Base-by-base conservation (phyloP, 1,284 basidiomycete genomes). In the Puccinia coronata region DNA sequence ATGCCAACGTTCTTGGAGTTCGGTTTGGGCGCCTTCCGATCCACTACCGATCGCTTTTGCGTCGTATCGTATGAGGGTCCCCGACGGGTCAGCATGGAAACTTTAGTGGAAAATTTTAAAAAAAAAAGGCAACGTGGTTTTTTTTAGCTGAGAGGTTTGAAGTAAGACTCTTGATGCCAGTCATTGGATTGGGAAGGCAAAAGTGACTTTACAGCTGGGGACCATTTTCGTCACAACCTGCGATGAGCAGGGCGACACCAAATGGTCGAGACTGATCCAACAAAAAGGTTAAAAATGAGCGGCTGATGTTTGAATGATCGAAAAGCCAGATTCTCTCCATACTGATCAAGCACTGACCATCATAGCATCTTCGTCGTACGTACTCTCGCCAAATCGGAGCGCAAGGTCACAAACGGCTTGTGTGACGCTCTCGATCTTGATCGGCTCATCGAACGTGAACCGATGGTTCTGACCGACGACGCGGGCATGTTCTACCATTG, bases 401-500 rank as follows among this genome's bases (percentile, higher is more conserved):
- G 97, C 97, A 80, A 99, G 89, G 89, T 99, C 97, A 87, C 96
- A 98, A 57, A 99, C 95, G 0, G 96, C 95, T 88, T 99, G 97
- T 2, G 97, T 98, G 80, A 92, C 94, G 86, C 93, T 95, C 89
- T 98, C 96, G 80, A 99, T 95, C 86, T 94, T 95, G 88, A 99
- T 99, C 84, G 88, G 89, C 88, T 99, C 97, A 88, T 99, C 94
- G 86, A 97, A 99, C 8, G 94, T 97, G 88, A 99, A 99, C 0
- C 91, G 88, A 87, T 99, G 97, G 88, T 96, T 98, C 88, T 98
- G 94, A 34, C 87, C 92, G 87, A 96, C 98, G 80, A 98, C 95
- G 82, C 96, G 91, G n/a, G 96, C 97, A 87, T 99, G 97, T 89
- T 99, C 97, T 87, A 99, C 94, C 94, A 99, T 99, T 65, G 97